Conservation (phyloP, 306 rosid species). For the Cicer cuneatum region DNA sequence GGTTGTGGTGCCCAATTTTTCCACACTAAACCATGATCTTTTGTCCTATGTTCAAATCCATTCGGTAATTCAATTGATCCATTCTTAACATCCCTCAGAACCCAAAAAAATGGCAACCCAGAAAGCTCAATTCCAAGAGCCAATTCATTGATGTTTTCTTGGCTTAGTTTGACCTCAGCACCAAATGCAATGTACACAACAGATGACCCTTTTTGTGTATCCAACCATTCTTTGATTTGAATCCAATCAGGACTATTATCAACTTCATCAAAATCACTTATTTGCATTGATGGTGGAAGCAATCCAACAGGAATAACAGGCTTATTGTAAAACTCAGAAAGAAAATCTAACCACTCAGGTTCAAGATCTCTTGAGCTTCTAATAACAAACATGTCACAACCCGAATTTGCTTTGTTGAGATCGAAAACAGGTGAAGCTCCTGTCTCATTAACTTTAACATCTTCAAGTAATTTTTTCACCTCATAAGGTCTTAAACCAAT, state of each 20-base stretch:
- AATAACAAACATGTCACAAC: slow-evolving; percentile 50
- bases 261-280: slow-evolving; percentile 18
- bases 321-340: slow-evolving; percentile 47
- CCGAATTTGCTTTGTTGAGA: slow-evolving; percentile 46
- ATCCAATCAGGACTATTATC: slow-evolving; percentile 46
- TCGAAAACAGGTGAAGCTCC: slow-evolving; percentile 52
- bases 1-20: slow-evolving; percentile 64
- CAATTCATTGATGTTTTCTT: slow-evolving; percentile 46
- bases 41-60: slow-evolving; percentile 58
- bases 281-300: slow-evolving; percentile 47
- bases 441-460: slow-evolving; percentile 38
- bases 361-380: slow-evolving; percentile 53
- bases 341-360: slow-evolving; percentile 48
- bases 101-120: slow-evolving; percentile 68
- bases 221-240: slow-evolving; percentile 49
- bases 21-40: slow-evolving; percentile 55
- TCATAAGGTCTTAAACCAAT: slow-evolving; percentile 48
- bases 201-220: slow-evolving; percentile 38
- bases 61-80: slow-evolving; percentile 52
- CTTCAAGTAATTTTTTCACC: slow-evolving; percentile 43
- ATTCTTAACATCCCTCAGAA: slow-evolving; percentile 37
- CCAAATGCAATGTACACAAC: slow-evolving; percentile 72
- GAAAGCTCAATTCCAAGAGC: slow-evolving; percentile 59
- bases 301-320: slow-evolving; percentile 48
- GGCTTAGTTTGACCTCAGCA: slow-evolving; percentile 61